Base-by-base conservation (phyloP, 495 filamentous ascomycete species). In the Hamigera avellanea region DNA sequence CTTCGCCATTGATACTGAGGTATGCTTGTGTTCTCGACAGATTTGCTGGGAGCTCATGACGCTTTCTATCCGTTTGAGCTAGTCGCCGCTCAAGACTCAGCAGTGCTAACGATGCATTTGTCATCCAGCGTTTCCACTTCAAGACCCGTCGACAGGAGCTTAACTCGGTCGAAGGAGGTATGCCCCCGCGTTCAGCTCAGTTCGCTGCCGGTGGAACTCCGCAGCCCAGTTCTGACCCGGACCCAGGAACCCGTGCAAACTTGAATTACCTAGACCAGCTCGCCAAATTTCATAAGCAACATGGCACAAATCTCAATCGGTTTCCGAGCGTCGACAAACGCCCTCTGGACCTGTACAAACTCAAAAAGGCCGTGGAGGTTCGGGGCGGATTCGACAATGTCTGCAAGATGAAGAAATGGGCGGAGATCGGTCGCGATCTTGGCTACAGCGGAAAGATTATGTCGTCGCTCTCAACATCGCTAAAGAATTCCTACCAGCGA, bases 371-470 rank as follows among this genome's bases (percentile, higher is more conserved):
- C 1, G 91, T 99, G 10, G 91, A 96, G 55, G 74, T 78, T 26
- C 75, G 88, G 29, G 91, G 91, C 19, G 91, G 91, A 0, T 99
- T 99, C 48, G 86, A 94, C 26, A 78, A 79, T 43, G 91, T 99
- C 26, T 96, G 93, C 69, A 95, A 93, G 61, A 70, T 78, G 33
- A 99, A 99, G 59, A 96, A 95, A 66, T 99, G 91, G 91, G 91
- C 91, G 0, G 91, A 99, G 57, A 95, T 99, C 43, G 91, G 91
- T 23, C 81, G 91, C 52, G 89, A 95, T 56, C 64, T 99, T 14
- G 91, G 91, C 36, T 99, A 99, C 61, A 95, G 91, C 52, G 91
- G 91, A 52, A 99, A 99, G 62, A 99, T 99, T 45, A 99, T 99
- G 91, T 96, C 93, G 0, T 96, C 93, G n/a, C 61, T 99, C 28